These are phyloP conservation scores for Lasiosphaeria ovina DNA, from an alignment of 495 filamentous ascomycete genomes.

Conservation along the genomic window DNA sequence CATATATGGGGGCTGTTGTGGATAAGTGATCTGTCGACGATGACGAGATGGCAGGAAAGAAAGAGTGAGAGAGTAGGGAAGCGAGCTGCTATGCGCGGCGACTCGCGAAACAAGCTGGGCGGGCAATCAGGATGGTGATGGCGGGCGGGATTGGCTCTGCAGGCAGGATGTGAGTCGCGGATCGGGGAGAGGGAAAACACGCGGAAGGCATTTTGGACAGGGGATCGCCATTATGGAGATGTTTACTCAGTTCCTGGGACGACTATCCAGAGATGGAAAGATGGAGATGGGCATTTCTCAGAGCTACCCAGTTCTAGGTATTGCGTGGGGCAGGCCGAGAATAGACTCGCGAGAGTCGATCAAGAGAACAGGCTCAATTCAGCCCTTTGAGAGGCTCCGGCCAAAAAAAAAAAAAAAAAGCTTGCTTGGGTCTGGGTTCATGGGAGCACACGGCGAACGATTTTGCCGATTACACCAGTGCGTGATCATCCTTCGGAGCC, in stretches of 20 bases:
- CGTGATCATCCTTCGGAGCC: constrained; percentile 21
- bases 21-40: not conserved
- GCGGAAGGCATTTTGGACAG: not conserved
- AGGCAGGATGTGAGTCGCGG: constrained; percentile 4
- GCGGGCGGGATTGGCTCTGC: constrained; percentile 5
- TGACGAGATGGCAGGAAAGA: not conserved
- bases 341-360: constrained; percentile 5
- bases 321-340: not conserved
- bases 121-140: constrained; percentile 14
- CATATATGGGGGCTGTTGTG: not conserved
- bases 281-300: not conserved
- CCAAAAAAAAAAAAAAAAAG: not conserved
- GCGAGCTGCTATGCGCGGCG: not conserved
- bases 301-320: not conserved
- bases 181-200: constrained; percentile 9
- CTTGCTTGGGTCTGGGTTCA: not conserved
- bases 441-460: constrained; percentile 10
- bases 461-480: constrained; percentile 18
- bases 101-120: constrained; percentile 9
- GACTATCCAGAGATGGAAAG: constrained; percentile 2
- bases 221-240: not conserved
- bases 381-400: not conserved
- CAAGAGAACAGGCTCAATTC: not conserved
- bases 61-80: not conserved
- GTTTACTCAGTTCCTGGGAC: not conserved